Evolutionary conservation across 2,329 filamentous ascomycete species (phyloP).

Genomic region (Balansia obtecta): DNA sequence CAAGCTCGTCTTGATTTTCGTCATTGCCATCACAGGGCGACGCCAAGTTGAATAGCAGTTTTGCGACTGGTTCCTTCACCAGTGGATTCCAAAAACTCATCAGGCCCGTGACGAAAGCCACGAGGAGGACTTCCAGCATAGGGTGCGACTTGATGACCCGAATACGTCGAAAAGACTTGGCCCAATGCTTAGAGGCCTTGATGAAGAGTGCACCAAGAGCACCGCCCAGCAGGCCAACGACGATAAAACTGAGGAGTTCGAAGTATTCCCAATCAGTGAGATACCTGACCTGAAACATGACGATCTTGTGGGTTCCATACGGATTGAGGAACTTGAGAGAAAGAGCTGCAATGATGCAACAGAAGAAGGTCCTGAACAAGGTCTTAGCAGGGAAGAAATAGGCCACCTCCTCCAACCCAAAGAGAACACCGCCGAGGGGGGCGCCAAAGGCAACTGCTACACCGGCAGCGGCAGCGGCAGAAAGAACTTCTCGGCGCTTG

Average conservation of each 20-base stretch:
- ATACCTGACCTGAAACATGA: conserved; percentile 91
- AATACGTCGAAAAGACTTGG: conserved; percentile 74
- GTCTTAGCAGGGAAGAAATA: conserved; percentile 98
- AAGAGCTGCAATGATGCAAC: conserved; percentile 84
- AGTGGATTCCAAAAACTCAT: conserved; percentile 89
- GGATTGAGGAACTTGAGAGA: conserved; percentile 92
- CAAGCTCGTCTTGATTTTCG: conserved; percentile 48
- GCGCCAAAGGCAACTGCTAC: conserved; percentile 92
- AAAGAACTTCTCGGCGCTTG: conserved; percentile 87
- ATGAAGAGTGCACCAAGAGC: conserved; percentile 85
- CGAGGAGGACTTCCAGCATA: conserved; percentile 75
- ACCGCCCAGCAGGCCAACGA: conserved; percentile 79
- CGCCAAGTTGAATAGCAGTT: conserved; percentile 80
- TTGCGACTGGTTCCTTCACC: conserved; percentile 79
- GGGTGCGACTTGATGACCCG: conserved; percentile 70
- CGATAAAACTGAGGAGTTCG: conserved; percentile 71
- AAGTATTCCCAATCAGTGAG: conserved; percentile 87
- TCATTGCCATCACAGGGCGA: conserved; percentile 70
- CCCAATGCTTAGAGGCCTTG: conserved; percentile 88
- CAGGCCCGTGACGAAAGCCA: conserved; percentile 73
- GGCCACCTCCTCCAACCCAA: conserved; percentile 86
- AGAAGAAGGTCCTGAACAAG: conserved; percentile 94
- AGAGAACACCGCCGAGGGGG: conserved; percentile 75
- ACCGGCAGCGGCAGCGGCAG: conserved; percentile 80
- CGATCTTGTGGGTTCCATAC: conserved; percentile 92